Evolutionary conservation across 2,329 filamentous ascomycete species (phyloP).

Genomic region (Sordariomycetes sp.): DNA sequence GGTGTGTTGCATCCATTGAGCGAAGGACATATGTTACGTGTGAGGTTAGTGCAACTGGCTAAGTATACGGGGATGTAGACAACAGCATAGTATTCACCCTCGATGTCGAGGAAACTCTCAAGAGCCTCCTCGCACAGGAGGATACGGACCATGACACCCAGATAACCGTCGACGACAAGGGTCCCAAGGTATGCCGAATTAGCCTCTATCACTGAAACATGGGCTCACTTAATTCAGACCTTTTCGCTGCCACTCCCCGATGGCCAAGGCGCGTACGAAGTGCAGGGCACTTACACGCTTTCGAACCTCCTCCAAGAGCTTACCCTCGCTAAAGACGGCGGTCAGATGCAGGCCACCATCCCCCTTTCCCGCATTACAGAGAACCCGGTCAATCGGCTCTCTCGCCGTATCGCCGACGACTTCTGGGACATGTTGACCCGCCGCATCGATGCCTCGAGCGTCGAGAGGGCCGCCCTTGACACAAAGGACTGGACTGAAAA

Average conservation of each 20-base stretch:
- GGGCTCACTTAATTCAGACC: conserved; percentile 45
- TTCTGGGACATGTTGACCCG: conserved; percentile 92
- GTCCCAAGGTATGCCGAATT: conserved; percentile 60
- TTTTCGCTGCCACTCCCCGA: not conserved
- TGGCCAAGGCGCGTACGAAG: conserved; percentile 50
- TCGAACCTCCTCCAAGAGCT: conserved; percentile 95
- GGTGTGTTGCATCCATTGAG: not conserved
- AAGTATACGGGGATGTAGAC: not conserved
- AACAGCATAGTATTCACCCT: conserved; percentile 53
- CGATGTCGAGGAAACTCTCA: conserved; percentile 73
- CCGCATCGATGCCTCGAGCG: conserved; percentile 77
- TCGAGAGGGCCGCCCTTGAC: conserved; percentile 77
- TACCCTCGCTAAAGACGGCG: conserved; percentile 82
- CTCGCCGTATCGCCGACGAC: conserved; percentile 74
- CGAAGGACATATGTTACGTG: not conserved
- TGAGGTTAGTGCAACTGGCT: not conserved
- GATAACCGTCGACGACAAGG: conserved; percentile 93
- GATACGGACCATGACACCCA: conserved; percentile 93
- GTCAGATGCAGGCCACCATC: conserved; percentile 78
- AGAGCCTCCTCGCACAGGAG: conserved; percentile 71
- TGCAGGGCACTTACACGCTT: conserved; percentile 94
- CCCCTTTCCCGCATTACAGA: conserved; percentile 89
- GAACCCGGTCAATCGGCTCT: conserved; percentile 83
- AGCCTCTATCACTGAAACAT: conserved; percentile 59
- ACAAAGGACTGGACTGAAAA: conserved; percentile 94